Conservation (phyloP, 2,329 filamentous ascomycete species). For the Amauroascus niger region DNA sequence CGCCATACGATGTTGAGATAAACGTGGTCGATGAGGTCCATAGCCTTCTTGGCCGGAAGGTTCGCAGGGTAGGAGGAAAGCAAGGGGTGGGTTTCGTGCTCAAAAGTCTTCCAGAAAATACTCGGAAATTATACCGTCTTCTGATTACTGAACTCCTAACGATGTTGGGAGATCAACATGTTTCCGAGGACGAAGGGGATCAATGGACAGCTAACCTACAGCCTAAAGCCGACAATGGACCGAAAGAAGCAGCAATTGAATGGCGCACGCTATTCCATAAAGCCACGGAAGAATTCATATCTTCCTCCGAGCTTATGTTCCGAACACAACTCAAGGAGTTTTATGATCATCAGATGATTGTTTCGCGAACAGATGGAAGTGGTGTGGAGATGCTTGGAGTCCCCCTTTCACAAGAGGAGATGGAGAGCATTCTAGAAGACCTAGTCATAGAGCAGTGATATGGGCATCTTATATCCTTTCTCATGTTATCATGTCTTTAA, state of each 20-base stretch:
- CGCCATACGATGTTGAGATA: constrained; percentile 60
- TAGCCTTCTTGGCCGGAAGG: constrained; percentile 70
- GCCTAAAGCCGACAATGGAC: constrained; percentile 24
- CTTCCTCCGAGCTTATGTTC: constrained; percentile 92
- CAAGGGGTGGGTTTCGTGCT: constrained; percentile 89
- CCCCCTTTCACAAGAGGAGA: constrained; percentile 76
- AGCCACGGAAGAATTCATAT: constrained; percentile 92
- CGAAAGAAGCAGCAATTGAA: constrained; percentile 57
- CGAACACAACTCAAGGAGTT: constrained; percentile 92
- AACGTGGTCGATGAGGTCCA: constrained; percentile 87
- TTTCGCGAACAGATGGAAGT: constrained; percentile 71
- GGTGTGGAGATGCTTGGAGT: constrained; percentile 79
- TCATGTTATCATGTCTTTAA: neutral
- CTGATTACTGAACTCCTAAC: constrained; percentile 76
- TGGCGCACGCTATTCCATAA: constrained; percentile 90
- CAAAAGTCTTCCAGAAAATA: constrained; percentile 83
- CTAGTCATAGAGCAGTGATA: constrained; percentile 34
- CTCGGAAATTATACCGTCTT: constrained; percentile 73
- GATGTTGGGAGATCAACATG: constrained; percentile 47
- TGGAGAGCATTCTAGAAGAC: constrained; percentile 83
- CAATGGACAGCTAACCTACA: constrained; percentile 13
- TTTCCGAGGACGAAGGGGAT: constrained; percentile 44
- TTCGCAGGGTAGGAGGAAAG: constrained; percentile 70
- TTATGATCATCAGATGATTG: constrained; percentile 96
- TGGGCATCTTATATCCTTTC: neutral